Conservation (phyloP, 176 grass and related monocot genomes). For the Avena sativa region DNA sequence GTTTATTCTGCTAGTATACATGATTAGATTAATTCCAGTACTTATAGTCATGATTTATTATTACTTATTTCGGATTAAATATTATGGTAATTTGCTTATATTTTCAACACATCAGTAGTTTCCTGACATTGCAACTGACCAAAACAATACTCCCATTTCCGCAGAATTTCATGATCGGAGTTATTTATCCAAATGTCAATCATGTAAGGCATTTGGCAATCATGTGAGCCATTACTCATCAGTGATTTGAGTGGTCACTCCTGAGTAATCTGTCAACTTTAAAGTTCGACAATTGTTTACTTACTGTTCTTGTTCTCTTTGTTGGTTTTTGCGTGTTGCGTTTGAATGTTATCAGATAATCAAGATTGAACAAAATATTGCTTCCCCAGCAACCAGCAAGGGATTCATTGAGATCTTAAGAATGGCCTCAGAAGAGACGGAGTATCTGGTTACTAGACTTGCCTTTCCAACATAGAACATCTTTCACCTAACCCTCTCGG, state of each 20-base stretch:
- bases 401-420: slow-evolving; percentile 35
- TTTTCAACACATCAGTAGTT: not conserved
- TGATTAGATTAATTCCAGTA: no score
- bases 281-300: not conserved
- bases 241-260: not conserved
- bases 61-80: no score
- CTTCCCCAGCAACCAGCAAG: not conserved
- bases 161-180: not conserved
- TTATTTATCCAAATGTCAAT: not conserved
- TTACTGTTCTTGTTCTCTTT: not conserved
- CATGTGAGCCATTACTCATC: not conserved
- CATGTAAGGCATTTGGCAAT: not conserved
- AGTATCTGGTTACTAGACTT: slow-evolving; percentile 29
- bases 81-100: no score
- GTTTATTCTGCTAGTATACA: no score
- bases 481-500: slow-evolving; percentile 29
- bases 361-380: not conserved
- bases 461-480: slow-evolving; percentile 34
- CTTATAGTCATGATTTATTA: no score
- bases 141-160: not conserved
- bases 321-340: not conserved
- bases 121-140: slow-evolving; percentile 1
- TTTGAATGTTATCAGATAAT: not conserved
- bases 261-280: not conserved
- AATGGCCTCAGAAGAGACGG: slow-evolving; percentile 27